phyloP scores from a whole-genome alignment of 78 protist species.

The Blattamonas nauphoetae region DNA sequence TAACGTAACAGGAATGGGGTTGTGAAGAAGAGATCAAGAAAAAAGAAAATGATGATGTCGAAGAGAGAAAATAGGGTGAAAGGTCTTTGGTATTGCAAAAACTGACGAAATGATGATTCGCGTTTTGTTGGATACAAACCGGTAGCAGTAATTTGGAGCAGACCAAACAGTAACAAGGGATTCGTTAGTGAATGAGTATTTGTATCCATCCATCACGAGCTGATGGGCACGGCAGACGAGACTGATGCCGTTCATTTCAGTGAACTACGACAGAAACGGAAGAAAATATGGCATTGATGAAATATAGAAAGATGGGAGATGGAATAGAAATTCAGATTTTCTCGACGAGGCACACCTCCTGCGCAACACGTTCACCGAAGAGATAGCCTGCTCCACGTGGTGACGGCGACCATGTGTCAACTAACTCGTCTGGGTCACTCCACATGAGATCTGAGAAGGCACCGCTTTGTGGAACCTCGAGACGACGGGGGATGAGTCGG shows the following conservation, averaged over 20 bases:
- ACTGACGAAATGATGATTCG: no score
- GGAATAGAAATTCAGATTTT: neutral
- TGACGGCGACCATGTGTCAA: constrained; percentile 60
- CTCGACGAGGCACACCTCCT: constrained; percentile 20
- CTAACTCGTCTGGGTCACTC: constrained; percentile 25
- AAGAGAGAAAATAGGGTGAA: no score
- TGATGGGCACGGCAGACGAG: constrained; percentile 90
- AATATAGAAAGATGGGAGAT: neutral
- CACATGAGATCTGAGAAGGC: constrained; percentile 36
- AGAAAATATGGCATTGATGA: neutral
- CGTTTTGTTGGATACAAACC: no score
- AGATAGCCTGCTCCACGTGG: constrained; percentile 97
- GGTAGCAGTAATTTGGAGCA: constrained; percentile 97
- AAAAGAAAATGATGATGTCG: no score
- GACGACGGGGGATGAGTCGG: neutral
- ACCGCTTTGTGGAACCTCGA: constrained; percentile 1
- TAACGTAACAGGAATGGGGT: no score
- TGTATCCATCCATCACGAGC: constrained; percentile 93
- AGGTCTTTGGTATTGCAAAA: no score
- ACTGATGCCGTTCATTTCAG: constrained; percentile 69
- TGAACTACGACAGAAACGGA: constrained; percentile 29
- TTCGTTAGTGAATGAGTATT: constrained; percentile 69
- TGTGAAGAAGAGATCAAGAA: no score
- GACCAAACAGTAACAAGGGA: constrained; percentile 92
- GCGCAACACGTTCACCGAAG: constrained; percentile 77